These are phyloP conservation scores for Torulaspora pretoriensis DNA, from an alignment of 1,139 yeast species.

Conservation along the genomic window DNA sequence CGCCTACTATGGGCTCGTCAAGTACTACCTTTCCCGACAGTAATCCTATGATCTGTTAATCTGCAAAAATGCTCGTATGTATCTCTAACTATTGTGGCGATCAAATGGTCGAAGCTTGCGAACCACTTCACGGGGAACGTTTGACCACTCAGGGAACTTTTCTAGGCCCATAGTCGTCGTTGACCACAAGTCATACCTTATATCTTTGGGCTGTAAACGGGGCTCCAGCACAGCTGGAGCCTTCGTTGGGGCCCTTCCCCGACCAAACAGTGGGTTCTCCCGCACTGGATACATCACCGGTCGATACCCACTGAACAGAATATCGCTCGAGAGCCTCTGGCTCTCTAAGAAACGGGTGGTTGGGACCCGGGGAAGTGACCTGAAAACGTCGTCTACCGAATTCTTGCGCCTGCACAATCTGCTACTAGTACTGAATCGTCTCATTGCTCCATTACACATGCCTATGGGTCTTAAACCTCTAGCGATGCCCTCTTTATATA, in stretches of 20 bases:
- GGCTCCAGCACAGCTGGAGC: constrained; percentile 1
- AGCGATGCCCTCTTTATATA: constrained; percentile 5
- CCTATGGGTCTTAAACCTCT: neutral
- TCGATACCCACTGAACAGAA: constrained; percentile 34
- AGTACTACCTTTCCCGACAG: constrained; percentile 46
- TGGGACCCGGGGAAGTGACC: constrained; percentile 33
- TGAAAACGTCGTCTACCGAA: constrained; percentile 17
- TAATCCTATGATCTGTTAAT: neutral
- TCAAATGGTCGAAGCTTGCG: constrained; percentile 30
- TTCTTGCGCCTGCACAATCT: constrained; percentile 6
- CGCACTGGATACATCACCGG: constrained; percentile 34
- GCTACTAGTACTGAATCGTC: constrained; percentile 13
- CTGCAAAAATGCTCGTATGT: neutral
- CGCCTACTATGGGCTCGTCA: constrained; percentile 60
- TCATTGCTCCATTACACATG: constrained; percentile 2
- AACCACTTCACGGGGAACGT: constrained; percentile 27
- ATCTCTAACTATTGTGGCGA: constrained; percentile 5
- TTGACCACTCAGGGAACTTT: constrained; percentile 33
- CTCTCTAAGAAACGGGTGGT: constrained; percentile 32
- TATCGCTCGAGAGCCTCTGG: constrained; percentile 28
- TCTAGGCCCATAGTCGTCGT: constrained; percentile 33
- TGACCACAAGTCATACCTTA: constrained; percentile 28
- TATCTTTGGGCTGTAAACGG: constrained; percentile 6
- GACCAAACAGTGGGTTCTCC: constrained; percentile 33
- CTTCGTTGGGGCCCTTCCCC: neutral